Conservation (phyloP, 495 filamentous ascomycete genomes). For the Aspergillus conjunctus region DNA sequence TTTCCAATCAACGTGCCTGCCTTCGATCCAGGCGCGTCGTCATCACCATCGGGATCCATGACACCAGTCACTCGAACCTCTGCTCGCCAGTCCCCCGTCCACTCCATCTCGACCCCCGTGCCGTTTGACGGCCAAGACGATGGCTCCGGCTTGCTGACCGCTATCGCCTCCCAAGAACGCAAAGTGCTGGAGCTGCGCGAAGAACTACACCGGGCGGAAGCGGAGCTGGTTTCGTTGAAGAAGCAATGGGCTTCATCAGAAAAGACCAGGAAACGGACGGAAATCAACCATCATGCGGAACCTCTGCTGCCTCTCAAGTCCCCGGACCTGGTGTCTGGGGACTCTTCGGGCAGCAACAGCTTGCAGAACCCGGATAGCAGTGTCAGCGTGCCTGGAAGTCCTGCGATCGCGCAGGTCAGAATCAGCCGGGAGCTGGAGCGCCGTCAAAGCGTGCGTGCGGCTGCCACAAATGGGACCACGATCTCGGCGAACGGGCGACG, state of each 20-base stretch:
- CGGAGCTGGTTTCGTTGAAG: slow-evolving; percentile 74
- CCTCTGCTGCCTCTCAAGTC: slow-evolving; percentile 59
- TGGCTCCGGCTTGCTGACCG: slow-evolving; percentile 76
- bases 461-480: slow-evolving; percentile 35
- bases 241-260: slow-evolving; percentile 80
- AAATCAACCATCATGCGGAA: slow-evolving; percentile 57
- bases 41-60: slow-evolving; percentile 44
- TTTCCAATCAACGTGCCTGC: slow-evolving; percentile 63
- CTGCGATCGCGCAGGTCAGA: slow-evolving; percentile 37
- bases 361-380: slow-evolving; percentile 38
- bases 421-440: slow-evolving; percentile 54
- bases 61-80: slow-evolving; percentile 43
- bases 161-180: slow-evolving; percentile 91
- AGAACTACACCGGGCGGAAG: slow-evolving; percentile 79
- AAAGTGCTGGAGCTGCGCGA: slow-evolving; percentile 88
- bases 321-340: slow-evolving; percentile 29
- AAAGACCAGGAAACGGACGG: slow-evolving; percentile 71
- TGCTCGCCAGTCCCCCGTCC: slow-evolving; percentile 33
- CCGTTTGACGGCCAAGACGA: slow-evolving; percentile 51
- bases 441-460: slow-evolving; percentile 45
- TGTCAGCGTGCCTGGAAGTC: slow-evolving; percentile 32
- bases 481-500: slow-evolving; percentile 53
- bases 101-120: slow-evolving; percentile 46
- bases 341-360: slow-evolving; percentile 19
- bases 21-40: slow-evolving; percentile 36